Evolutionary conservation across 768 basidiomycete species (phyloP), one percentile per base, ranked within the genome.

Genomic region (Boletus rubroflammeus): DNA sequence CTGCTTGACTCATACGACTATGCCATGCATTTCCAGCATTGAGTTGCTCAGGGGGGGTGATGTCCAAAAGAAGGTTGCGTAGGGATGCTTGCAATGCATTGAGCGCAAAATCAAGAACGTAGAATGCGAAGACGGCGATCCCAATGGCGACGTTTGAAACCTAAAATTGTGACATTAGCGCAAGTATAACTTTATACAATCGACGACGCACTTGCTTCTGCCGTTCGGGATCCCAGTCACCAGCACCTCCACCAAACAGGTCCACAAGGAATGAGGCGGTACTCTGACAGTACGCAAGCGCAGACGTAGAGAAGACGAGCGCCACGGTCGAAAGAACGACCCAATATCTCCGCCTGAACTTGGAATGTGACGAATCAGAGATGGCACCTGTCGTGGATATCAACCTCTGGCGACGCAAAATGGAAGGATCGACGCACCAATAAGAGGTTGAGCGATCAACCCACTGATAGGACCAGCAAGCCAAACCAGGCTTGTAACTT

Each of bases 21-120:
- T 98, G 94, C 94, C 96, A 99, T 32, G 97, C 97, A 73, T 98
- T 99, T 5, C 88, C 93, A n/a, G 85, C 80, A 52, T 87, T 93
- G 13, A 98, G 81, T 69, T 98, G 96, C 57, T 86, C 82, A 14
- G 90, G 82, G 6, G 97, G 95, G 0, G 92, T 83, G 47, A 96
- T 75, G 67, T 99, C 97, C 54, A 99, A 79, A 13, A 98, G 78
- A n/a, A 99, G 82, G 70, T 97, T 97, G 47, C 94, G 78, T 32
- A 98, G 76, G 11, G 93, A 96, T 3, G 91, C 92, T 78, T 96
- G 93, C 43, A 96, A 72, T 5, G 92, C 97, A 69, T 99, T 99
- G 54, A 99, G 79, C n/a, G 93, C 91, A 66, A 99, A 99, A 71
- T 99, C 97, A 32, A 99, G 78, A 45, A 94, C 70, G 67, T 97